Evolutionary conservation across 345 rosid genomes (phyloP).

Genomic region (Theobroma cacao): DNA sequence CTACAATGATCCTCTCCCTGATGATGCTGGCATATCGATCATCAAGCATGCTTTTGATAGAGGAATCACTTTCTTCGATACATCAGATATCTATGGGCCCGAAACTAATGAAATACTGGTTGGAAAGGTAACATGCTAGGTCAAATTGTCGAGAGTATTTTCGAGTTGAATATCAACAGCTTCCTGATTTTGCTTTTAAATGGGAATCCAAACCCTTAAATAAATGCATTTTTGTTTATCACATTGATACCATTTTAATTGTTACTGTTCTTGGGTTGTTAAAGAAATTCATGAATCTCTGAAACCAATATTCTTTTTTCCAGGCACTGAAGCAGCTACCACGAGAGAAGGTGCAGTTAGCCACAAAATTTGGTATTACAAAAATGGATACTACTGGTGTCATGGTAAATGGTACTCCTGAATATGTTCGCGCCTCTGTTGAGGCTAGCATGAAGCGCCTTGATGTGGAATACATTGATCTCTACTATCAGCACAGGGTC

Average conservation of each 20-base stretch:
- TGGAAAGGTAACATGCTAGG: constrained; percentile 28
- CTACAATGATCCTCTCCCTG: constrained; percentile 31
- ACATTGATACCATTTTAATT: too few relatives aligned
- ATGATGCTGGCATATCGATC: constrained; percentile 29
- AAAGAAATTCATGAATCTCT: background rate
- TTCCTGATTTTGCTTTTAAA: background rate
- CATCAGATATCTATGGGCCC: constrained; percentile 35
- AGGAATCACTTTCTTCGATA: constrained; percentile 38
- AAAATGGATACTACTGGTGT: background rate
- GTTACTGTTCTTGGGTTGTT: background rate
- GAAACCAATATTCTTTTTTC: background rate
- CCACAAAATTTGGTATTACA: constrained; percentile 38
- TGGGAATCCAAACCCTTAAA: background rate
- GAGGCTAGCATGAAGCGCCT: constrained; percentile 37
- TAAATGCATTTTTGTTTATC: background rate
- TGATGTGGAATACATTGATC: constrained; percentile 34
- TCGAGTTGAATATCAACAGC: too few relatives aligned
- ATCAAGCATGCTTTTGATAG: constrained; percentile 26
- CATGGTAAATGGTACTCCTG: constrained; percentile 25
- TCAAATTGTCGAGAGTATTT: background rate
- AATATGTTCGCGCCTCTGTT: constrained; percentile 24
- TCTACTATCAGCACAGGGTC: constrained; percentile 28
- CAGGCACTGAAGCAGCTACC: constrained; percentile 43
- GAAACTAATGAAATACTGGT: constrained; percentile 27
- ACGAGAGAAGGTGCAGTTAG: constrained; percentile 33